Conservation (phyloP, 768 basidiomycete genomes). For the Tulasnella sp. region DNA sequence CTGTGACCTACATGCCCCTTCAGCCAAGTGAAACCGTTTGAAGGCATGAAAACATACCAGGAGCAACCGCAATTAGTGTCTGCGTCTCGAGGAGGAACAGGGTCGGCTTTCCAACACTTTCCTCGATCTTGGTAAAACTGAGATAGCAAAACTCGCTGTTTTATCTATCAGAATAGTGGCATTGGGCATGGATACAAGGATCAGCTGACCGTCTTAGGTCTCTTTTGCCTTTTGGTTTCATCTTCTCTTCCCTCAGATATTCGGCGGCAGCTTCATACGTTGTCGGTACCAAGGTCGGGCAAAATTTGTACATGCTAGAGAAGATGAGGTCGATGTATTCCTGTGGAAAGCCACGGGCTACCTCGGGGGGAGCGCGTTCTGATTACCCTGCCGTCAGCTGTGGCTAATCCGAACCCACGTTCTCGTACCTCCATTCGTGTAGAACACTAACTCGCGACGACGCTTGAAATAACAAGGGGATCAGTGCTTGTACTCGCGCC, state of each 20-base stretch:
- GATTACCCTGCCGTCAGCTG: neutral
- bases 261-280: conserved; percentile 6
- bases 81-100: conserved; percentile 5
- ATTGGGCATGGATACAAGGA: neutral
- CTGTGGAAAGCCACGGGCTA: neutral
- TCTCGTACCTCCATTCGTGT: conserved; percentile 1
- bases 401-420: neutral
- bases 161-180: neutral
- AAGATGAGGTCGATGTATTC: conserved; percentile 7
- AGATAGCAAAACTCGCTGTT: conserved; percentile 3
- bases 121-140: neutral
- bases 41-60: neutral
- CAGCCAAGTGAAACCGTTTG: neutral
- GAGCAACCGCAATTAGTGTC: conserved; percentile 8
- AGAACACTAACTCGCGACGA: conserved; percentile 5
- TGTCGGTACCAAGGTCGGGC: conserved; percentile 8
- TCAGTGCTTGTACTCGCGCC: neutral
- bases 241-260: conserved; percentile 8
- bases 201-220: neutral
- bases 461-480: neutral
- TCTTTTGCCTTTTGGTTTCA: conserved; percentile 10
- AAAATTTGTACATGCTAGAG: conserved; percentile 11
- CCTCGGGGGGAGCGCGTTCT: neutral
- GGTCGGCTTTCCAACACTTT: neutral
- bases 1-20: neutral